phyloP scores from a whole-genome alignment of 768 basidiomycete species.

The Tulasnella sp. region DNA sequence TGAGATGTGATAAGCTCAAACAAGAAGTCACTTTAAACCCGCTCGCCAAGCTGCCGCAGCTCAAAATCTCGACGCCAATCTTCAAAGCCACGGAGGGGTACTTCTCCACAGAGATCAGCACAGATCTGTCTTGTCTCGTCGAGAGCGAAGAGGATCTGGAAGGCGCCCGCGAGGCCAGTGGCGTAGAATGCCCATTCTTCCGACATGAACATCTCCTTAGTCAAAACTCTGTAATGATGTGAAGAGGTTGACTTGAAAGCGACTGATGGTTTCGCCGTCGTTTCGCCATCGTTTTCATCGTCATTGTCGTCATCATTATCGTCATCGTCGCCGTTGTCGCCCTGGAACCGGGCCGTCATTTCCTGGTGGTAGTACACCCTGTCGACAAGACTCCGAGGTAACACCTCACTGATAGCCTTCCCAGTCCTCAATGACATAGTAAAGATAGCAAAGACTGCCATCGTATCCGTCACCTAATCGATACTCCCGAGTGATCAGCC shows the following conservation, averaged over 20 bases:
- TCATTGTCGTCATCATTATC: too few species aligned
- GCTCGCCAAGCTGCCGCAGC: constrained; percentile 14
- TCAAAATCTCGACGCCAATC: constrained; percentile 33
- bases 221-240: neutral
- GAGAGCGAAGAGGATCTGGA: constrained; percentile 27
- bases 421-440: constrained; percentile 37
- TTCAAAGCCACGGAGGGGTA: constrained; percentile 33
- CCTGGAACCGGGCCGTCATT: constrained; percentile 13
- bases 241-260: constrained; percentile 1
- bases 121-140: constrained; percentile 33
- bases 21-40: neutral
- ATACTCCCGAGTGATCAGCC: too few species aligned
- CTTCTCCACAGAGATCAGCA: constrained; percentile 33
- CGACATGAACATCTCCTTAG: constrained; percentile 22
- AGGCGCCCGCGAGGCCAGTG: constrained; percentile 32
- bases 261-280: neutral
- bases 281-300: constrained; percentile 7
- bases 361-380: constrained; percentile 37
- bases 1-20: neutral
- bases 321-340: neutral
- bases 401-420: constrained; percentile 36
- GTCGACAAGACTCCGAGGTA: constrained; percentile 35
- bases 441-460: constrained; percentile 35
- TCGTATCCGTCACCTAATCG: constrained; percentile 34
- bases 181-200: constrained; percentile 34